Percentiles rank a stretch among this genome's conserved stretches.
phyloP scores from a whole-genome alignment of 148 eudicot species.

The Tetragonia tetragonoides region DNA sequence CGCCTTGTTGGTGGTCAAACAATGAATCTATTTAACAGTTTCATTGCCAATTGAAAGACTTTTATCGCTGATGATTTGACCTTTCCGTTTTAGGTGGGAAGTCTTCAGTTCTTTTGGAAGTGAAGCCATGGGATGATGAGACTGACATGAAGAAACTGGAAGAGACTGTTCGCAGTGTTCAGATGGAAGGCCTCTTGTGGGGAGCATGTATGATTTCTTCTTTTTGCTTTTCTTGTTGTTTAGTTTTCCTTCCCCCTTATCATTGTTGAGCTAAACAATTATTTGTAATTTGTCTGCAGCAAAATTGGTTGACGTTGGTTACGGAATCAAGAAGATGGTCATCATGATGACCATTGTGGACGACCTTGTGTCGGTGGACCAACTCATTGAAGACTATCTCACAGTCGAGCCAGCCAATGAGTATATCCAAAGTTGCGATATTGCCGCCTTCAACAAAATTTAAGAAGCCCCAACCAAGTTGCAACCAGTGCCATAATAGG shows the following conservation, averaged over 20 bases:
- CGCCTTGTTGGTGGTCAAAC: background rate
- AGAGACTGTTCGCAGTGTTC: slow-evolving; percentile 82
- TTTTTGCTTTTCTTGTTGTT: background rate
- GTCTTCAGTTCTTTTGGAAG: slow-evolving; percentile 90
- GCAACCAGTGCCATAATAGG: background rate
- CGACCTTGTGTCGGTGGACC: slow-evolving; percentile 89
- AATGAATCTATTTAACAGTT: background rate
- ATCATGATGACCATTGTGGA: slow-evolving; percentile 92
- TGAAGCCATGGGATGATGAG: slow-evolving; percentile 99
- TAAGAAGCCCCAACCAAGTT: slow-evolving; percentile 29
- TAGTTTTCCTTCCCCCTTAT: background rate
- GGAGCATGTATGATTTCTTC: slow-evolving; percentile 76
- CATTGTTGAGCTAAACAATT: background rate
- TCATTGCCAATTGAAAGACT: background rate
- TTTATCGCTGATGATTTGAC: background rate
- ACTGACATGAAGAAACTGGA: slow-evolving; percentile 94
- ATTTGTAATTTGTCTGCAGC: slow-evolving; percentile 41
- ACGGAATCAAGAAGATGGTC: slow-evolving; percentile 84
- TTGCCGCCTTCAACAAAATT: slow-evolving; percentile 96
- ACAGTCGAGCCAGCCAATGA: slow-evolving; percentile 76
- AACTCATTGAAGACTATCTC: slow-evolving; percentile 71
- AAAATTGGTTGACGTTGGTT: slow-evolving; percentile 85
- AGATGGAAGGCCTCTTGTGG: slow-evolving; percentile 86
- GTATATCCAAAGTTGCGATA: slow-evolving; percentile 89
- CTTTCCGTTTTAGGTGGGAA: slow-evolving; percentile 61